These are phyloP conservation scores for Pseudocercospora macadamiae DNA, from an alignment of 2,329 filamentous ascomycete species.

Conservation along the genomic window DNA sequence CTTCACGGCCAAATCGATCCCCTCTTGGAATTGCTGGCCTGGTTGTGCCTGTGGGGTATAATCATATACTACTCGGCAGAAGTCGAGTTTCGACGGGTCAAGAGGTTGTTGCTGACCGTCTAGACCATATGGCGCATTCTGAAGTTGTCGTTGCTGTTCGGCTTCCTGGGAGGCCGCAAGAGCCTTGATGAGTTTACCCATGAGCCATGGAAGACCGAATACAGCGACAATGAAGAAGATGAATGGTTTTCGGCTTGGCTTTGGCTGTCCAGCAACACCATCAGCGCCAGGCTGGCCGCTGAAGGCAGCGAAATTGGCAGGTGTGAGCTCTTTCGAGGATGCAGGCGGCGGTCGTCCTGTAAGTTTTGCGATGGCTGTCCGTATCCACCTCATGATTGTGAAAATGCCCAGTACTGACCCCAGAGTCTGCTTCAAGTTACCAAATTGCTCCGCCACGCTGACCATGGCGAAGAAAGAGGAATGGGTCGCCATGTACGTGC, in stretches of 20 bases:
- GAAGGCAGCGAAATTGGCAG: slow-evolving; percentile 87
- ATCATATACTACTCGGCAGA: slow-evolving; percentile 93
- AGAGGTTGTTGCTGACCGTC: slow-evolving; percentile 58
- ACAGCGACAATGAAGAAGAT: slow-evolving; percentile 94
- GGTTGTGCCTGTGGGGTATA: slow-evolving; percentile 76
- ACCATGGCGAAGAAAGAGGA: slow-evolving; percentile 99
- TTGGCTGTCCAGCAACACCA: slow-evolving; percentile 58
- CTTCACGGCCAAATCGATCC: slow-evolving; percentile 86
- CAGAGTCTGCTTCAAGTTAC: slow-evolving; percentile 87
- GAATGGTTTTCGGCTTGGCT: slow-evolving; percentile 90
- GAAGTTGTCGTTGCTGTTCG: slow-evolving; percentile 67
- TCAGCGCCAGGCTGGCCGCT: slow-evolving; percentile 67
- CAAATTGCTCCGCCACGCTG: slow-evolving; percentile 95
- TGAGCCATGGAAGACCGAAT: slow-evolving; percentile 92
- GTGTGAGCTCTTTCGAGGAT: slow-evolving; percentile 83
- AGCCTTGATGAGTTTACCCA: slow-evolving; percentile 91
- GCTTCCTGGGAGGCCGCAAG: slow-evolving; percentile 84
- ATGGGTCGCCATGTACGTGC: slow-evolving; percentile 99
- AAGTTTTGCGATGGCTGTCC: slow-evolving; percentile 86
- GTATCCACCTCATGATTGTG: slow-evolving; percentile 91
- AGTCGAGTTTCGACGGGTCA: slow-evolving; percentile 90
- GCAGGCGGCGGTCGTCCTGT: slow-evolving; percentile 89
- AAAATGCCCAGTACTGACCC: slow-evolving; percentile 95
- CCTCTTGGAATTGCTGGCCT: slow-evolving; percentile 52
- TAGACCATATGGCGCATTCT: slow-evolving; percentile 50